Conservation (phyloP, 306 rosid species). For the Pyrus betulifolia region DNA sequence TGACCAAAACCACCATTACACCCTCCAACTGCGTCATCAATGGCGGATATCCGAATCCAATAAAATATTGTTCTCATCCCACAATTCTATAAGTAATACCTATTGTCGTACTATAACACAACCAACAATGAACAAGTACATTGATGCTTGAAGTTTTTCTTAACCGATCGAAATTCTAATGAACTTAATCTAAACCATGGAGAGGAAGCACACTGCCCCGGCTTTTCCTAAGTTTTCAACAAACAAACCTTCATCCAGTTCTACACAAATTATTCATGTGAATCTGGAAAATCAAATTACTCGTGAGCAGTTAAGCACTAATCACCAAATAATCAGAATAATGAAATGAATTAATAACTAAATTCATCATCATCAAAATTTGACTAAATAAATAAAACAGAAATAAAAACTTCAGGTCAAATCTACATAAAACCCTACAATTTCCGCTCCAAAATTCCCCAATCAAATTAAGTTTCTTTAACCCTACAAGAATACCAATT, state of each 20-base stretch:
- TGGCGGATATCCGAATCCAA: neutral
- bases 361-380: neutral
- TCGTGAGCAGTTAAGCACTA: neutral
- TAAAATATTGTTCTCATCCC: neutral
- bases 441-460: neutral
- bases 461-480: slow-evolving; percentile 1
- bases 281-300: neutral
- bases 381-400: neutral
- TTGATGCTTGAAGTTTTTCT: neutral
- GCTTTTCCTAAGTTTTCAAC: neutral
- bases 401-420: slow-evolving; percentile 2
- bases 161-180: neutral
- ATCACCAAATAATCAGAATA: neutral
- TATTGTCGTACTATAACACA: neutral
- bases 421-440: slow-evolving; percentile 18
- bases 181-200: neutral
- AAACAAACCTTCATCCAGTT: neutral
- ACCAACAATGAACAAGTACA: neutral
- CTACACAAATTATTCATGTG: neutral
- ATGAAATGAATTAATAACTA: neutral
- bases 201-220: too few relatives aligned
- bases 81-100: neutral
- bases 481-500: slow-evolving; percentile 12
- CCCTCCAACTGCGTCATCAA: neutral
- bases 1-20: neutral